Evolutionary conservation across 2,329 filamentous ascomycete species (phyloP).

Genomic region (Microsporum canis): DNA sequence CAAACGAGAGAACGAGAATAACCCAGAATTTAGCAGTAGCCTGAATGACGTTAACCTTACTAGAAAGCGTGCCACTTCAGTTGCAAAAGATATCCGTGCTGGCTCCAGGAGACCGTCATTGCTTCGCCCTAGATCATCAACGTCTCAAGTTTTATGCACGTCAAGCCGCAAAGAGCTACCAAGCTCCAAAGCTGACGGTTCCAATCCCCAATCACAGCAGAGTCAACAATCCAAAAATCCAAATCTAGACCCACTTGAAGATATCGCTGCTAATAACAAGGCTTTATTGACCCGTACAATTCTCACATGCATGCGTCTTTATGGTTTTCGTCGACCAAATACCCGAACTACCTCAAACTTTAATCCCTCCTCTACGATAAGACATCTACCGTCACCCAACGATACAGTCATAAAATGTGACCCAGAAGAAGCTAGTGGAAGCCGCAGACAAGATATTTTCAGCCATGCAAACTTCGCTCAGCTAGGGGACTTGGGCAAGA

Average conservation of each 20-base stretch:
- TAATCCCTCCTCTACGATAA: background rate
- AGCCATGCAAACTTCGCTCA: background rate
- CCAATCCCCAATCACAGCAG: too few species aligned
- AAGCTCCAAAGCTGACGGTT: background rate
- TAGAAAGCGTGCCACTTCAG: background rate
- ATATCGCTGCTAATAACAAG: conserved; percentile 28
- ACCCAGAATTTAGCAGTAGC: background rate
- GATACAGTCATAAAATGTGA: conserved; percentile 10
- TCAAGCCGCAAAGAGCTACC: conserved; percentile 3
- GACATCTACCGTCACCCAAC: conserved; percentile 5
- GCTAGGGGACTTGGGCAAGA: background rate
- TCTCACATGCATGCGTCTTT: conserved; percentile 34
- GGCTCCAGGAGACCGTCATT: background rate
- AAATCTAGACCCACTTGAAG: background rate
- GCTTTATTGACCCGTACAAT: conserved; percentile 33
- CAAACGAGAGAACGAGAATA: conserved; percentile 27
- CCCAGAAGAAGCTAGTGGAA: background rate
- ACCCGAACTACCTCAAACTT: conserved; percentile 14
- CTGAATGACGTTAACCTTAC: background rate
- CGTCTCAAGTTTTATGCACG: conserved; percentile 2
- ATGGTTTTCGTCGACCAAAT: conserved; percentile 29
- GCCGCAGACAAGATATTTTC: background rate
- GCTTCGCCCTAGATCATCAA: background rate
- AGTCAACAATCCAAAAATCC: background rate
- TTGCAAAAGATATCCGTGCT: background rate